Evolutionary conservation across 352 stramenopile species (phyloP), one percentile per base, ranked within the genome.

Genomic region (Phytophthora quininea): DNA sequence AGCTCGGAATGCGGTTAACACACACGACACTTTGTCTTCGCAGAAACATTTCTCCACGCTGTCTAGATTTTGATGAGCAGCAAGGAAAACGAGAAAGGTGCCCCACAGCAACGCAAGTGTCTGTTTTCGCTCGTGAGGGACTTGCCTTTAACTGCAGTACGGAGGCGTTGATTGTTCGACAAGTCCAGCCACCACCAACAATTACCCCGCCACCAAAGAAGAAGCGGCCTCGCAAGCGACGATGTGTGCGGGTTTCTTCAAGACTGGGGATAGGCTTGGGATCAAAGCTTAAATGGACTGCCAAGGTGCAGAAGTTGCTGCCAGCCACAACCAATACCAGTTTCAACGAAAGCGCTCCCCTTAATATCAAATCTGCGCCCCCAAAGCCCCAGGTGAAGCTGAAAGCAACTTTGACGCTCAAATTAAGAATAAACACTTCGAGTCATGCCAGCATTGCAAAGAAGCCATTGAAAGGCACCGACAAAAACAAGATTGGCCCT

Each of bases 11-110:
- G n/a, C 62, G n/a, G 6, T 59, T 92, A n/a, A 60, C 79, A 1
- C 89, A 88, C 48, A 77, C 64, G 32, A 58, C 63, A 1, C 69
- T 92, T 48, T 69, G 86, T 30, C 66, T 92, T 14, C 79, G 84
- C 3, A 68, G 76, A 24, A 74, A 86, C 49, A 76, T 90, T 19
- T 90, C 84, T 0, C 59, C 73, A 7, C 73, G 71, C 0, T 64
- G 62, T 5, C 51, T 89, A 6, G 29, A 66, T 37, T 49, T 87
- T 2, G 72, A 88, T 12, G 76, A 61, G 32, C 40, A 53, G 27
- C 38, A 30, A 30, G 78, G 52, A 61, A 35, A 33, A n/a, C 50
- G 10, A 19, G 38, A 31, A 49, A 15, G 49, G 14, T 50, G 19
- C 27, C 49, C 90, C 10, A 74, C 67, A 6, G 42, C 67, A 4